Conservation (phyloP, 2,329 filamentous ascomycete genomes). For the Ophiostoma fasciatum region DNA sequence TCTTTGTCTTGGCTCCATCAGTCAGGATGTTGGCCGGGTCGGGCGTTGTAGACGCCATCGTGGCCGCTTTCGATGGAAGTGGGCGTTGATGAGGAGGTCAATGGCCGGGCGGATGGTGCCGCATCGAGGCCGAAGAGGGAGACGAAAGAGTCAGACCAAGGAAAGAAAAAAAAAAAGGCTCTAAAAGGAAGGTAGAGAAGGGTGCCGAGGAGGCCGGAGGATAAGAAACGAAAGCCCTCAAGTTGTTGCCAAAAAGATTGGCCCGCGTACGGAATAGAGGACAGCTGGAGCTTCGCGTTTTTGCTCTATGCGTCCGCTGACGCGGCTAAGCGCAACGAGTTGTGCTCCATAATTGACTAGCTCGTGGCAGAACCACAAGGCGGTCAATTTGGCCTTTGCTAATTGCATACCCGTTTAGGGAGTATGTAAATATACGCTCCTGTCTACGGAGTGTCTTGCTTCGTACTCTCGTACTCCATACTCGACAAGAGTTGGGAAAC, state of each 20-base stretch:
- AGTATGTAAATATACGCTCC: too few species aligned
- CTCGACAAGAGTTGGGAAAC: too few species aligned
- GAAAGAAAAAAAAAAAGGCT: neutral
- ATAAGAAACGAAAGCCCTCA: neutral
- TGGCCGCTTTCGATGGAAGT: constrained; percentile 16
- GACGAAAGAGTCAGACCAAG: too few species aligned
- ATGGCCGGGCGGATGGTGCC: neutral
- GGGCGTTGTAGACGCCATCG: constrained; percentile 24
- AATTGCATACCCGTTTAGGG: too few species aligned
- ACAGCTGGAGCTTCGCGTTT: neutral
- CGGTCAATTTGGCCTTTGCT: too few species aligned
- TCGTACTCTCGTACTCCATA: too few species aligned
- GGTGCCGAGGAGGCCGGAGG: neutral
- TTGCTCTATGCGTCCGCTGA: too few species aligned
- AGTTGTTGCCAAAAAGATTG: neutral
- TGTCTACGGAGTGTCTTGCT: too few species aligned
- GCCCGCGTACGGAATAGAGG: too few species aligned
- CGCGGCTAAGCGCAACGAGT: too few species aligned
- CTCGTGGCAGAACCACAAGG: neutral
- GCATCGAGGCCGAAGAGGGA: neutral
- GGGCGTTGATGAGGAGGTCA: neutral
- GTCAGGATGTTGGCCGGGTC: constrained; percentile 42
- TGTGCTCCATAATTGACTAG: too few species aligned
- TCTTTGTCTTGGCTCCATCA: constrained; percentile 66
- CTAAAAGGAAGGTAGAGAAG: neutral